Conservation (phyloP, 768 basidiomycete genomes). For the Lenzites betulinus region DNA sequence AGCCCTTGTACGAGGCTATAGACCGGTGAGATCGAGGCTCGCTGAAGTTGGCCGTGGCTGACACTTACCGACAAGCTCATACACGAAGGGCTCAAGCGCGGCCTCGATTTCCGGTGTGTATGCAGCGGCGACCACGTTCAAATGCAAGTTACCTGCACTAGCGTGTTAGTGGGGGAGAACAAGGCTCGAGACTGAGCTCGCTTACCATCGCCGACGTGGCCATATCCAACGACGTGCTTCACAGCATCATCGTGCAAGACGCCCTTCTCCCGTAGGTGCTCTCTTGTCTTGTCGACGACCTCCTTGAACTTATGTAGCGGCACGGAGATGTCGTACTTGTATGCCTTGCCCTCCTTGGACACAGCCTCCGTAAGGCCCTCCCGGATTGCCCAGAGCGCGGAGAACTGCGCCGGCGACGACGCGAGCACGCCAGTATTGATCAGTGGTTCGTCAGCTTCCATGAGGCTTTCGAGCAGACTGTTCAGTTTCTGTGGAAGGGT, state of each 20-base stretch:
- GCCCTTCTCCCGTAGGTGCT: slow-evolving; percentile 67
- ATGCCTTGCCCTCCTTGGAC: slow-evolving; percentile 91
- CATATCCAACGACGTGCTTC: slow-evolving; percentile 88
- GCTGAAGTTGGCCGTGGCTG: neutral
- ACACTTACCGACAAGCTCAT: slow-evolving; percentile 80
- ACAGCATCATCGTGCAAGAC: slow-evolving; percentile 74
- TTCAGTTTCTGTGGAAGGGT: slow-evolving; percentile 71
- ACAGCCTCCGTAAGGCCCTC: slow-evolving; percentile 92
- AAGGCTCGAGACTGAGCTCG: neutral
- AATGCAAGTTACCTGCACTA: slow-evolving; percentile 80
- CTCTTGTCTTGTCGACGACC: slow-evolving; percentile 79
- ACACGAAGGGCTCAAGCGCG: slow-evolving; percentile 93
- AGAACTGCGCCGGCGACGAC: slow-evolving; percentile 87
- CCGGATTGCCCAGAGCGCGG: slow-evolving; percentile 87
- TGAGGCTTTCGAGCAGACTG: slow-evolving; percentile 71
- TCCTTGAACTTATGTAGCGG: slow-evolving; percentile 85
- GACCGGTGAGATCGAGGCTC: slow-evolving; percentile 9
- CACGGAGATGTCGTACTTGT: slow-evolving; percentile 96
- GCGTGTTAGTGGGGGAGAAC: neutral
- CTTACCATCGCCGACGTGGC: slow-evolving; percentile 95
- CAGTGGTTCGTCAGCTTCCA: slow-evolving; percentile 71
- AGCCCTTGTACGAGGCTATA: slow-evolving; percentile 77
- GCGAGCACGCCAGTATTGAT: slow-evolving; percentile 91
- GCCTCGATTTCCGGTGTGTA: slow-evolving; percentile 84
- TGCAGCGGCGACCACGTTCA: slow-evolving; percentile 84